Evolutionary conservation across 768 basidiomycete genomes (phyloP).

Genomic region (Cystobasidiopsis lactophilus): DNA sequence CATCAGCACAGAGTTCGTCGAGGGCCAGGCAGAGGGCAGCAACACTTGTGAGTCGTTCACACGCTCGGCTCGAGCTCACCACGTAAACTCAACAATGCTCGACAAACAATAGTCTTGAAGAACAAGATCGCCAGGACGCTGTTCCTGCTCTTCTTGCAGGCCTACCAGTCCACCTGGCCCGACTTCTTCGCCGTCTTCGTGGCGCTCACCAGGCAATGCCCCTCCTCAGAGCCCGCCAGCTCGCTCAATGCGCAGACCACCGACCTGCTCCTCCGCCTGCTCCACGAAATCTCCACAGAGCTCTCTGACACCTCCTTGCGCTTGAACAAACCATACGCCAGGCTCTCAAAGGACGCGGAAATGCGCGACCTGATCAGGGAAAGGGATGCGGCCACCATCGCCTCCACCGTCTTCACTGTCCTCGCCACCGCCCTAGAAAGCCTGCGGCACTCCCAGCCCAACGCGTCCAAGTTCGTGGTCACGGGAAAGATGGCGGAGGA

Average conservation of each 20-base stretch:
- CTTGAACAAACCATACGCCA: constrained; percentile 45
- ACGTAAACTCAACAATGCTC: background rate
- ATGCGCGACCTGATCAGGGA: constrained; percentile 79
- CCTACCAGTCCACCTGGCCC: constrained; percentile 68
- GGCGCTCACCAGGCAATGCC: constrained; percentile 37
- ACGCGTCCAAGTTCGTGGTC: constrained; percentile 33
- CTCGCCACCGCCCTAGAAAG: constrained; percentile 37
- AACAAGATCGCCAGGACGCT: constrained; percentile 51
- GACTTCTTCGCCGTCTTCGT: constrained; percentile 61
- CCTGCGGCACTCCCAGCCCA: constrained; percentile 25
- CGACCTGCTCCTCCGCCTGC: constrained; percentile 68
- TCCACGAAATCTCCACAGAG: constrained; percentile 87
- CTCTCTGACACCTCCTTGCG: constrained; percentile 91
- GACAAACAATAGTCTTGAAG: constrained; percentile 9
- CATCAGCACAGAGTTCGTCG: constrained; percentile 12
- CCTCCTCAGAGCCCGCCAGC: constrained; percentile 32
- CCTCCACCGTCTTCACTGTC: constrained; percentile 65
- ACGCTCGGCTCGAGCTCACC: background rate
- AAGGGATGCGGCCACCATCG: constrained; percentile 57
- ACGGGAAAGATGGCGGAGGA: constrained; percentile 30
- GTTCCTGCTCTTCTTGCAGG: constrained; percentile 66
- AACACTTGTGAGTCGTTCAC: constrained; percentile 13
- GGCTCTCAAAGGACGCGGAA: constrained; percentile 58
- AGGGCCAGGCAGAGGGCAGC: constrained; percentile 13
- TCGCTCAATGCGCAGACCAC: constrained; percentile 65